These are phyloP conservation scores for Trifolium repens DNA, from an alignment of 306 rosid genomes.

Conservation along the genomic window DNA sequence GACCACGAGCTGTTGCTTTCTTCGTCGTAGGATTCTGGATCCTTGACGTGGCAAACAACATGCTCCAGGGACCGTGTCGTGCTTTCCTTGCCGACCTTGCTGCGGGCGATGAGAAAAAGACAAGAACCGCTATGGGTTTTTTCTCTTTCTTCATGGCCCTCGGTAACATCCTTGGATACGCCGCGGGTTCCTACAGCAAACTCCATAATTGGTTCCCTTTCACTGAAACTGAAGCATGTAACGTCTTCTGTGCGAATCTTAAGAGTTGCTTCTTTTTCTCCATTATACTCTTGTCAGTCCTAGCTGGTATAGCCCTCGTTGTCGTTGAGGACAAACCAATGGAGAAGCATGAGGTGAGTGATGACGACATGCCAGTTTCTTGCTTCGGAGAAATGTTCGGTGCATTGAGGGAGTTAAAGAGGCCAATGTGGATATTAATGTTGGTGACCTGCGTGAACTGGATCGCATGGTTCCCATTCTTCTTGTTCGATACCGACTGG, in stretches of 20 bases:
- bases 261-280: conserved; percentile 75
- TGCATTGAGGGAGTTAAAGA: conserved; percentile 49
- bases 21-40: neutral
- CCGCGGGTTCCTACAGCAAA: conserved; percentile 54
- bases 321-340: conserved; percentile 41
- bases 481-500: neutral
- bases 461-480: neutral
- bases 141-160: conserved; percentile 10
- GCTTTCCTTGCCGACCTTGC: conserved; percentile 72
- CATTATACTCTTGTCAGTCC: conserved; percentile 25
- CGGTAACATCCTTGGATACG: conserved; percentile 6
- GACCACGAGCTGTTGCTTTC: neutral
- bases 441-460: conserved; percentile 36
- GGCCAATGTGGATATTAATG: conserved; percentile 71
- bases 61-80: conserved; percentile 72
- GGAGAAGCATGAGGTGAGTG: neutral
- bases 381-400: conserved; percentile 44
- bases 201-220: conserved; percentile 57
- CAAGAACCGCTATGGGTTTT: conserved; percentile 34
- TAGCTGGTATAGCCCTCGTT: conserved; percentile 42
- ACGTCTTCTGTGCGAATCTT: conserved; percentile 69
- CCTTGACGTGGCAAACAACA: conserved; percentile 76
- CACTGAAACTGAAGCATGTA: conserved; percentile 62
- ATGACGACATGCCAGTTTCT: neutral
- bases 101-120: conserved; percentile 48